These are phyloP conservation scores for Coemansia sp. DNA, from an alignment of 192 early-diverging fungal species.

Conservation along the genomic window DNA sequence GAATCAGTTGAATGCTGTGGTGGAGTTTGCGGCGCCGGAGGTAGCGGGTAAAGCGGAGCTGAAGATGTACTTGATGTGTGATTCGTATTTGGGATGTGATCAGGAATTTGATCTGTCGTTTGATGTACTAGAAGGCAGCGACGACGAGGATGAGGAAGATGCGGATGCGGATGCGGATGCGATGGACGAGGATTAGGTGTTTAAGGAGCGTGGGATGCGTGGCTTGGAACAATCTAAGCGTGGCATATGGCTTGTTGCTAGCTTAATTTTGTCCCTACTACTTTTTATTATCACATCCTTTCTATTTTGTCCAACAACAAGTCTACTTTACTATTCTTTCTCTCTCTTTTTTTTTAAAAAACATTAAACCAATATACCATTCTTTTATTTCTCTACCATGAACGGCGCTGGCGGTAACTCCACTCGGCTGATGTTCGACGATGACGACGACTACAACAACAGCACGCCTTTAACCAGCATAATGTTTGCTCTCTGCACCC, in stretches of 20 bases:
- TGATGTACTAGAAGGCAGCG: slow-evolving; percentile 40
- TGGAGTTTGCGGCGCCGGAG: slow-evolving; percentile 89
- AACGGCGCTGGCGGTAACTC: slow-evolving; percentile 49
- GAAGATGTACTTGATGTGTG: slow-evolving; percentile 91
- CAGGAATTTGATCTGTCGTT: slow-evolving; percentile 85
- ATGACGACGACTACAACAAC: slow-evolving; percentile 43
- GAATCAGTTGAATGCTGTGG: slow-evolving; percentile 58
- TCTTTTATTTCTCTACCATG: slow-evolving; percentile 14
- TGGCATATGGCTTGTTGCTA: no score
- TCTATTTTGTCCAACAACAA: no score
- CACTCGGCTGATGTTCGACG: slow-evolving; percentile 41
- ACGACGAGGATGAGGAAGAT: slow-evolving; percentile 57
- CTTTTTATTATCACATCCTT: no score
- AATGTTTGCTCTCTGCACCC: slow-evolving; percentile 26
- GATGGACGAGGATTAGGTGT: slow-evolving; percentile 3
- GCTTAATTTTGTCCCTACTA: no score
- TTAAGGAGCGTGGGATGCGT: neutral
- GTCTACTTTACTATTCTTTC: no score
- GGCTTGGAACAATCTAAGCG: neutral
- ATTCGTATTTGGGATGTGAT: slow-evolving; percentile 91
- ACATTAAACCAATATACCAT: neutral
- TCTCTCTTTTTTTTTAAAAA: neutral
- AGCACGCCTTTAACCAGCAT: slow-evolving; percentile 31
- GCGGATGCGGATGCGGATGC: slow-evolving; percentile 13
- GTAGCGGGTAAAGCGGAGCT: slow-evolving; percentile 59